Percentiles rank a stretch among this genome's conserved stretches.
These are phyloP conservation scores for Apiospora pterosperma DNA, from an alignment of 2,329 filamentous ascomycete species.

Conservation along the genomic window DNA sequence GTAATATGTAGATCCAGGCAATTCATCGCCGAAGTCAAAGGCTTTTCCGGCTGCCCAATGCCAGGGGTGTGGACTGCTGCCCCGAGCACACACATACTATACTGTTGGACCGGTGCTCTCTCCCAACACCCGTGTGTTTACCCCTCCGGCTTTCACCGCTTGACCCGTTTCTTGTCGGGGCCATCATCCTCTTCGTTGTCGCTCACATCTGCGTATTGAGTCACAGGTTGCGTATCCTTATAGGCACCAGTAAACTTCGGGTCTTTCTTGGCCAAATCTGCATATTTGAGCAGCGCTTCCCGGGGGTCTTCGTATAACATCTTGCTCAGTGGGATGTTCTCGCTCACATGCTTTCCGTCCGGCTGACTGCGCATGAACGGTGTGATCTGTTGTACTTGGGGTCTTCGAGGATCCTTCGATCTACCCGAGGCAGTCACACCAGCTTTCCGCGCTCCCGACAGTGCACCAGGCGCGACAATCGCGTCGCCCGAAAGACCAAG, in stretches of 20 bases:
- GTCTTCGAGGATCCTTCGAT: slow-evolving; percentile 74
- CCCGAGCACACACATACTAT: background rate
- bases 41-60: background rate
- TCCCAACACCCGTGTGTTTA: background rate
- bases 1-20: background rate
- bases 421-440: slow-evolving; percentile 77
- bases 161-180: slow-evolving; percentile 63
- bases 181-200: slow-evolving; percentile 73
- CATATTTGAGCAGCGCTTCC: slow-evolving; percentile 92
- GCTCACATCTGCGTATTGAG: slow-evolving; percentile 85
- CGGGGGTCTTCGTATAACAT: slow-evolving; percentile 97
- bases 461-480: slow-evolving; percentile 67
- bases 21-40: background rate
- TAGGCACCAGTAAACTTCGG: slow-evolving; percentile 93
- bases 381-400: slow-evolving; percentile 79
- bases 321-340: slow-evolving; percentile 82
- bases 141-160: slow-evolving; percentile 37
- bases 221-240: slow-evolving; percentile 86
- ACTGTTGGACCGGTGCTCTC: background rate
- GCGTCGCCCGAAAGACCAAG: slow-evolving; percentile 80
- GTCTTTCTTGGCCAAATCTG: slow-evolving; percentile 86
- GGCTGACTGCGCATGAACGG: slow-evolving; percentile 90
- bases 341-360: slow-evolving; percentile 82
- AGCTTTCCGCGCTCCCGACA: slow-evolving; percentile 52
- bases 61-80: background rate